These are phyloP conservation scores for Ophiostoma ulmi DNA, from an alignment of 2,329 filamentous ascomycete species.

Conservation along the genomic window DNA sequence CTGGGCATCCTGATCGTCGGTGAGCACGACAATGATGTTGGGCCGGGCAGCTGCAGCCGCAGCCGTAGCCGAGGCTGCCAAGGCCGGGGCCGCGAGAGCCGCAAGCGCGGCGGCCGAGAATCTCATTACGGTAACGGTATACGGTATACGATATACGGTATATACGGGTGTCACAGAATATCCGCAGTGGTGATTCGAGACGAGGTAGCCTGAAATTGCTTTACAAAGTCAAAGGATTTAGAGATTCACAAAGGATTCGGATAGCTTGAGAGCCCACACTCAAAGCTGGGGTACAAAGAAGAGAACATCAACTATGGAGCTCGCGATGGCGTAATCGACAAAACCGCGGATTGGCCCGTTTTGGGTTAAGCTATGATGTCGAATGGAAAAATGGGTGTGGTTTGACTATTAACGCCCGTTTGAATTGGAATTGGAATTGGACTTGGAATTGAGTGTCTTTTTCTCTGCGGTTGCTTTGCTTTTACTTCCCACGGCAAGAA, in stretches of 20 bases:
- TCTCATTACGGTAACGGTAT: too few species aligned
- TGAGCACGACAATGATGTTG: constrained; percentile 48
- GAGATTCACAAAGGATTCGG: not conserved
- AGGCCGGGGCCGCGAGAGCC: not conserved
- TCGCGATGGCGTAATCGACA: not conserved
- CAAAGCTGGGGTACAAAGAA: not conserved
- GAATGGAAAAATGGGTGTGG: not conserved
- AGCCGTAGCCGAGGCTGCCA: not conserved
- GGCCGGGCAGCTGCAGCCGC: too few species aligned
- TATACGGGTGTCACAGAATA: not conserved
- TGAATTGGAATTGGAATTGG: too few species aligned
- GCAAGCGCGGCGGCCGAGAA: not conserved
- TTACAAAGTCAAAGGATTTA: not conserved
- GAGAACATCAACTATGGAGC: not conserved
- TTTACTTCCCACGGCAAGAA: not conserved
- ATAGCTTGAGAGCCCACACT: not conserved
- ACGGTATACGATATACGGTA: too few species aligned
- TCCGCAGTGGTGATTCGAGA: not conserved
- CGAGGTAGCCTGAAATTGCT: not conserved
- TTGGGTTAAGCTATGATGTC: not conserved
- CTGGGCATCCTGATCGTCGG: constrained; percentile 60
- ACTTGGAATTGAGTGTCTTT: not conserved
- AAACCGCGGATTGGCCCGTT: not conserved
- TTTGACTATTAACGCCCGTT: not conserved
- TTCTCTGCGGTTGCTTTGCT: too few species aligned